phyloP scores from a whole-genome alignment of 257 asterid species.

The Penstemon newberryi region DNA sequence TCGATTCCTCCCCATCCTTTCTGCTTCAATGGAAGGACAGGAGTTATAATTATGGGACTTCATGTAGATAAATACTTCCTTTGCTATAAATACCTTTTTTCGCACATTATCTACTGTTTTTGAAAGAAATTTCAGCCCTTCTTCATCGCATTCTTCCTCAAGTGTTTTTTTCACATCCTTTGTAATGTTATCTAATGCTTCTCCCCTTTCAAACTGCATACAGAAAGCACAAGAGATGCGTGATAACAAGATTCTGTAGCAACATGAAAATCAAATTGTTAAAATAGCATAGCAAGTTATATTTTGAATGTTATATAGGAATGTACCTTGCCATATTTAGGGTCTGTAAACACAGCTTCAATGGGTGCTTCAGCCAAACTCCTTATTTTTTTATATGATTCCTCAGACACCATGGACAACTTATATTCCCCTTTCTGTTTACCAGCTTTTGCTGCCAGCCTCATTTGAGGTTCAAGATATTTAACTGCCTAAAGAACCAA shows the following conservation, averaged over 20 bases:
- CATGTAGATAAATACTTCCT: constrained; percentile 1
- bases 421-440: constrained; percentile 76
- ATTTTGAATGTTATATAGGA: background rate
- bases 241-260: constrained; percentile 1
- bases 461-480: constrained; percentile 86
- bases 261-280: constrained; percentile 8
- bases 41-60: constrained; percentile 10
- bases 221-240: constrained; percentile 24
- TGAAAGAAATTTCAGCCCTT: constrained; percentile 71
- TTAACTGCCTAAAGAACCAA: constrained; percentile 74
- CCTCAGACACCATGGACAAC: constrained; percentile 70
- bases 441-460: constrained; percentile 89
- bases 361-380: constrained; percentile 79
- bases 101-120: constrained; percentile 88
- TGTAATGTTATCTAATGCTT: constrained; percentile 82
- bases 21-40: constrained; percentile 1
- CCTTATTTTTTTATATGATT: constrained; percentile 73
- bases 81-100: constrained; percentile 62
- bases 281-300: constrained; percentile 20
- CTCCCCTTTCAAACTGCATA: constrained; percentile 89
- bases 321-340: constrained; percentile 88
- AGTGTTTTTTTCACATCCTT: constrained; percentile 68
- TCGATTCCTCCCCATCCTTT: background rate
- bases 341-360: constrained; percentile 86
- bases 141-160: constrained; percentile 81